phyloP scores from a whole-genome alignment of 805 yeast species.

The Monosporozyma yasuniensis region DNA sequence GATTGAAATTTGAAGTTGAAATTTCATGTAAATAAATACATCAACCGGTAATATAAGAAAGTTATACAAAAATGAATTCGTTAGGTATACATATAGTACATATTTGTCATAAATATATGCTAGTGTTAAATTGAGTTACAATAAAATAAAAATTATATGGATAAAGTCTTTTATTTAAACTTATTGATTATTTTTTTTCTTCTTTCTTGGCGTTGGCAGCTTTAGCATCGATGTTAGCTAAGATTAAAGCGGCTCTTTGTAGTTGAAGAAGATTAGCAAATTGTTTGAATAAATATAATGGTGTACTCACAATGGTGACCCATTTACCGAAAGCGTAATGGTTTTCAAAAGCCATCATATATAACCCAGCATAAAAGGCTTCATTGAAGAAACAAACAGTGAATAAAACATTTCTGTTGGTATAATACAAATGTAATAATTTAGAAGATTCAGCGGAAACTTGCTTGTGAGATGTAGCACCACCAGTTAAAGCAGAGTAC shows the following conservation, averaged over 20 bases:
- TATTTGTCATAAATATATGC: background rate
- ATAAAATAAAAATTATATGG: background rate
- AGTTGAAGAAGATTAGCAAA: conserved; percentile 81
- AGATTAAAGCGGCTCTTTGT: conserved; percentile 69
- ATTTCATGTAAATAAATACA: conserved; percentile 1
- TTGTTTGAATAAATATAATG: conserved; percentile 88
- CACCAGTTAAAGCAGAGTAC: conserved; percentile 84
- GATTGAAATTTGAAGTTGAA: background rate
- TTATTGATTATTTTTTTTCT: conserved; percentile 1
- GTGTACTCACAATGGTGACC: conserved; percentile 54
- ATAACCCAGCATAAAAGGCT: conserved; percentile 81
- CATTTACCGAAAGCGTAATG: conserved; percentile 48
- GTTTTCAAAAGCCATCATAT: conserved; percentile 54
- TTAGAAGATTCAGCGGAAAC: conserved; percentile 62
- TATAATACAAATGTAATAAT: conserved; percentile 77
- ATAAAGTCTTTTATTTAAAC: background rate
- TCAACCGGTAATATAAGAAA: background rate
- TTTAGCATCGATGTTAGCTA: conserved; percentile 63
- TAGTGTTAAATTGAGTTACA: background rate
- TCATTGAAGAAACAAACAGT: conserved; percentile 90
- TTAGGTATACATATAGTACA: background rate
- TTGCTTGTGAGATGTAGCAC: conserved; percentile 75
- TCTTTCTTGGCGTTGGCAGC: conserved; percentile 21
- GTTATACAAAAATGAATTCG: background rate
- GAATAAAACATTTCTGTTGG: conserved; percentile 74